These are phyloP conservation scores for Candida golubevii DNA, from an alignment of 805 yeast genomes.

Conservation along the genomic window DNA sequence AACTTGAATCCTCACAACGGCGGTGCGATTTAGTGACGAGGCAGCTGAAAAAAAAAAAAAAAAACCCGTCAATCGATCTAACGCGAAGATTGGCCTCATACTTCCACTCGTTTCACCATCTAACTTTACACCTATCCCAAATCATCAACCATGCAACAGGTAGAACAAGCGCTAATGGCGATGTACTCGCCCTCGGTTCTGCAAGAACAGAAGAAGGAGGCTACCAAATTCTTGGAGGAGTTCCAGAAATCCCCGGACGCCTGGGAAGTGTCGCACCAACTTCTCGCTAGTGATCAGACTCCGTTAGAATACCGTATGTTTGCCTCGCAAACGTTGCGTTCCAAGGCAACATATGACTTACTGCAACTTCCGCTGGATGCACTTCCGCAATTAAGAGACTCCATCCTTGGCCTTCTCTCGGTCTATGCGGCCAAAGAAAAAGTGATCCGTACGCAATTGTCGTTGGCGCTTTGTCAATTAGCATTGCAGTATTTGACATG, in stretches of 20 bases:
- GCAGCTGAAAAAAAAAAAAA: too few species aligned
- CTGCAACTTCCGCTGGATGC: slow-evolving; percentile 57
- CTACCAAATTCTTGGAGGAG: slow-evolving; percentile 58
- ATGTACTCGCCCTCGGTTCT: slow-evolving; percentile 40
- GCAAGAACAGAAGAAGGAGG: slow-evolving; percentile 46
- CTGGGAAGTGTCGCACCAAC: slow-evolving; percentile 66
- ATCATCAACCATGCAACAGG: slow-evolving; percentile 21
- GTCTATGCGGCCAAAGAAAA: slow-evolving; percentile 40
- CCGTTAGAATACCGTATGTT: slow-evolving; percentile 67
- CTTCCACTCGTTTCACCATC: too few species aligned
- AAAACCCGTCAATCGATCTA: too few species aligned
- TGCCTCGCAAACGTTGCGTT: slow-evolving; percentile 86
- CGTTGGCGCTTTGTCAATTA: slow-evolving; percentile 75
- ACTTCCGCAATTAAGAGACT: slow-evolving; percentile 57
- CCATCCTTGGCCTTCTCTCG: slow-evolving; percentile 55
- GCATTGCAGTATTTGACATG: slow-evolving; percentile 75
- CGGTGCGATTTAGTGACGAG: too few species aligned
- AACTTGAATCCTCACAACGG: too few species aligned
- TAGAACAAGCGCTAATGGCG: slow-evolving; percentile 44
- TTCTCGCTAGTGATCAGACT: slow-evolving; percentile 36
- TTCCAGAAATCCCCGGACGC: slow-evolving; percentile 83
- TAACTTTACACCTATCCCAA: too few species aligned
- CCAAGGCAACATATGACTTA: slow-evolving; percentile 80
- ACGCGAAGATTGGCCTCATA: too few species aligned
- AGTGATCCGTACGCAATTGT: slow-evolving; percentile 76